These are phyloP conservation scores for Cercophora samala DNA, from an alignment of 495 filamentous ascomycete species.

Conservation along the genomic window DNA sequence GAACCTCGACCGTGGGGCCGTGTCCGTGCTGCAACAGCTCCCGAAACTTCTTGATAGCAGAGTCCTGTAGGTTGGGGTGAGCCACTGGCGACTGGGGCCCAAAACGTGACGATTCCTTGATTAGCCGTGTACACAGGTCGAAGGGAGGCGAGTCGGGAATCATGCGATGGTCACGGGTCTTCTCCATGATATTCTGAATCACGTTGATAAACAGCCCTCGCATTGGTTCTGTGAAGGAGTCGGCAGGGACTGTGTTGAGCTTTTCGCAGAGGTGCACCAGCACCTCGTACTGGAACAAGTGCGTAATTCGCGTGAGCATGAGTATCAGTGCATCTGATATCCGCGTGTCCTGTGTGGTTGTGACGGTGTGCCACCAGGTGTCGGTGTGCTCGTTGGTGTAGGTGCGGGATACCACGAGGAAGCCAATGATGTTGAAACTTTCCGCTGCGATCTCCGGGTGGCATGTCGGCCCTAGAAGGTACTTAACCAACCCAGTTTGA, in stretches of 20 bases:
- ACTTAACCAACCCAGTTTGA: slow-evolving; percentile 66
- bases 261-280: slow-evolving; percentile 75
- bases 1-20: slow-evolving; percentile 35
- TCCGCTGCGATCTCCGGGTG: slow-evolving; percentile 84
- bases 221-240: slow-evolving; percentile 51
- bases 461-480: slow-evolving; percentile 86
- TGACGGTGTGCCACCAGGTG: slow-evolving; percentile 78
- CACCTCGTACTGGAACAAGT: slow-evolving; percentile 52
- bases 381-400: slow-evolving; percentile 74
- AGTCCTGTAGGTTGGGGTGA: slow-evolving; percentile 52
- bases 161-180: slow-evolving; percentile 18
- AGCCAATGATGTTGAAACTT: slow-evolving; percentile 80
- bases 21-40: slow-evolving; percentile 42
- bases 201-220: slow-evolving; percentile 50
- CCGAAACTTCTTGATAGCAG: slow-evolving; percentile 54
- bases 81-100: slow-evolving; percentile 40
- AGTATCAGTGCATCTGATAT: slow-evolving; percentile 72
- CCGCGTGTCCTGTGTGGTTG: slow-evolving; percentile 77
- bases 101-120: slow-evolving; percentile 58
- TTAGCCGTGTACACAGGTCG: slow-evolving; percentile 60
- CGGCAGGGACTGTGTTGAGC: slow-evolving; percentile 65
- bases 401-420: slow-evolving; percentile 74
- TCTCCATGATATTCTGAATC: slow-evolving; percentile 31
- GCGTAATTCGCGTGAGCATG: slow-evolving; percentile 68
- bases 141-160: slow-evolving; percentile 39